phyloP scores from a whole-genome alignment of 495 filamentous ascomycete genomes.

The Durotheca rogersii region DNA sequence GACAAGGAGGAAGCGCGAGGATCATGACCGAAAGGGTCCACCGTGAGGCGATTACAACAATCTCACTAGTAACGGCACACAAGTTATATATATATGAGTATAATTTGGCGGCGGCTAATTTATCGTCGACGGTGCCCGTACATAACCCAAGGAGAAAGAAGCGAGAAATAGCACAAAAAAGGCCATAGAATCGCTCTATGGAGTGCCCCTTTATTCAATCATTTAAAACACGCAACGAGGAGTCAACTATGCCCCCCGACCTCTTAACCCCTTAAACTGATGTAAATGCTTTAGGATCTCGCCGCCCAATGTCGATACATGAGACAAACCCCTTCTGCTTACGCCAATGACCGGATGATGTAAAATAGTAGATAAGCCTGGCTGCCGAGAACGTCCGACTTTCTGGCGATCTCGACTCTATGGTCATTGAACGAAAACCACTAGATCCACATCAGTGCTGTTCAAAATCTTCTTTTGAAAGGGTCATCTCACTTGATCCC shows the following conservation, averaged over 20 bases:
- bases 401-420: slow-evolving; percentile 74
- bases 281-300: slow-evolving; percentile 33
- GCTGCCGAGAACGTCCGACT: slow-evolving; percentile 75
- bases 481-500: slow-evolving; percentile 62
- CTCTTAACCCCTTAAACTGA: slow-evolving; percentile 12
- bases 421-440: slow-evolving; percentile 95
- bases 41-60: too few relatives aligned
- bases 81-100: too few relatives aligned
- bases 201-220: slow-evolving; percentile 29
- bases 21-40: too few relatives aligned
- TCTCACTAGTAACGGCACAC: too few relatives aligned
- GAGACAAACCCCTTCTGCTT: slow-evolving; percentile 18
- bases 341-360: slow-evolving; percentile 63
- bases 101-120: too few relatives aligned
- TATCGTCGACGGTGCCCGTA: too few relatives aligned
- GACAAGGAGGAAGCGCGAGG: too few relatives aligned
- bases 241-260: too few relatives aligned
- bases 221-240: slow-evolving; percentile 12
- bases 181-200: slow-evolving; percentile 11
- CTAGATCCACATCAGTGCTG: slow-evolving; percentile 38
- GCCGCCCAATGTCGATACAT: slow-evolving; percentile 5
- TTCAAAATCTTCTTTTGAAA: too few relatives aligned
- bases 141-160: too few relatives aligned
- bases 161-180: too few relatives aligned
- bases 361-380: slow-evolving; percentile 91